Evolutionary conservation across 2,329 filamentous ascomycete species (phyloP), one percentile per base, ranked within the genome.

Genomic region (Incumbomyces lentus): DNA sequence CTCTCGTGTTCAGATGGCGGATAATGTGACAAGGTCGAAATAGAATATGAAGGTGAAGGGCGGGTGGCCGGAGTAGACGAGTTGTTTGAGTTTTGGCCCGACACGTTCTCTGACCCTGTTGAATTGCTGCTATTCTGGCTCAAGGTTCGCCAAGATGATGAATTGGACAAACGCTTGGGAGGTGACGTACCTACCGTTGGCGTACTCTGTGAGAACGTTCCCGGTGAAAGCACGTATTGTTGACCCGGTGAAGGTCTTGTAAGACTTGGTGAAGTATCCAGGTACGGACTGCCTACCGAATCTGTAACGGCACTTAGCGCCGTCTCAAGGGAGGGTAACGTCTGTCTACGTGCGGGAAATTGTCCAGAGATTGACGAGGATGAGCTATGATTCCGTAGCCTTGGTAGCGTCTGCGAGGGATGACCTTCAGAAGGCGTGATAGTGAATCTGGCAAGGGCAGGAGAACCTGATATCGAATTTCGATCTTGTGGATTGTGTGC

Each of bases 301-400:
- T 52, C 40, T 11, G 58, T 43, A 30, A 50, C 51, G 14, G 62
- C 64, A 35, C 55, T 59, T 17, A 64, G 51, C 17, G 66, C 59
- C 6, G 63, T 63, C 31, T 61, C 58, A 14, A 72, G 58, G 1
- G 68, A 65, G 1, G 69, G 69, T 6, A 72, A 55, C 38, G 53
- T 64, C 53, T 62, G 63, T 32, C 52, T 59, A 35, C 52, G 58
- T 3, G 66, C 63, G 1, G 64, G 61, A 2, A 65, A 63, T 38
- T 56, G 59, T 22, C 55, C 55, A 8, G 59, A 55, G 14, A 57
- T 57, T 5, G 62, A 62, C 2, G 57, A 60, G 19, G 62, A 34
- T 13, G 42, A 58, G n/a, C 60, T 60, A 10, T 66, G 63, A 26
- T 44, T 56, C 32, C 66, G 61, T 36, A 69, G 58, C 8, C 62